Conservation (phyloP, 176 grass and related monocot genomes). For the Ananas comosus region DNA sequence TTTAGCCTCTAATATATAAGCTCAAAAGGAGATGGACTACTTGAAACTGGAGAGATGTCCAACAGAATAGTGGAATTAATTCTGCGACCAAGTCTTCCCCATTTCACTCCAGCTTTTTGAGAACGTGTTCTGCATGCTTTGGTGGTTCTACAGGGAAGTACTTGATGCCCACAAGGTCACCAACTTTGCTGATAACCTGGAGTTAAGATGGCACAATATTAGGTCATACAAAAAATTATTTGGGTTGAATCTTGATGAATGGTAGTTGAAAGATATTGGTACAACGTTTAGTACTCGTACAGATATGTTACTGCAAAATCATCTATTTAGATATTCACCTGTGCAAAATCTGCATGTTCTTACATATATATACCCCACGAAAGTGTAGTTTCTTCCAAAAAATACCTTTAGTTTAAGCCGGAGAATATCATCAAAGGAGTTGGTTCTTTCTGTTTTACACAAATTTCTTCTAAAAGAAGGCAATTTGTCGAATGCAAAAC, state of each 20-base stretch:
- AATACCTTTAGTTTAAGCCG: too few relatives aligned
- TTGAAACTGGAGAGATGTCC: neutral
- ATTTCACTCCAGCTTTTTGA: conserved; percentile 20
- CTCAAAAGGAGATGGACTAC: neutral
- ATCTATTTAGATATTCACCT: too few relatives aligned
- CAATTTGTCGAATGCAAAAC: too few relatives aligned
- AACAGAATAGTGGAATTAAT: neutral
- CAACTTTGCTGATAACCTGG: conserved; percentile 75
- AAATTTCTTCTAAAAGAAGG: too few relatives aligned
- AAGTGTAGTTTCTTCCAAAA: too few relatives aligned
- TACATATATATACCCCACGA: too few relatives aligned
- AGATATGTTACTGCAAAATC: too few relatives aligned
- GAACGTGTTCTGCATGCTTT: conserved; percentile 15
- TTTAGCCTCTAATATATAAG: neutral
- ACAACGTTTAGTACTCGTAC: too few relatives aligned
- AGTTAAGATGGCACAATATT: neutral
- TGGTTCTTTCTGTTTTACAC: too few relatives aligned
- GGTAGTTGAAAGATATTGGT: neutral
- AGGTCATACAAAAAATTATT: neutral
- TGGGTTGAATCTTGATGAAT: neutral
- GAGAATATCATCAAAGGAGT: too few relatives aligned
- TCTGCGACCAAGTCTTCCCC: neutral
- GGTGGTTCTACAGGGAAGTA: conserved; percentile 61
- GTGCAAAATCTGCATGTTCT: too few relatives aligned
- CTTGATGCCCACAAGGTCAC: conserved; percentile 66